Percentiles rank a stretch among this genome's conserved stretches.
These are phyloP conservation scores for Plenodomus lindquistii DNA, from an alignment of 2,329 filamentous ascomycete species.

Conservation along the genomic window DNA sequence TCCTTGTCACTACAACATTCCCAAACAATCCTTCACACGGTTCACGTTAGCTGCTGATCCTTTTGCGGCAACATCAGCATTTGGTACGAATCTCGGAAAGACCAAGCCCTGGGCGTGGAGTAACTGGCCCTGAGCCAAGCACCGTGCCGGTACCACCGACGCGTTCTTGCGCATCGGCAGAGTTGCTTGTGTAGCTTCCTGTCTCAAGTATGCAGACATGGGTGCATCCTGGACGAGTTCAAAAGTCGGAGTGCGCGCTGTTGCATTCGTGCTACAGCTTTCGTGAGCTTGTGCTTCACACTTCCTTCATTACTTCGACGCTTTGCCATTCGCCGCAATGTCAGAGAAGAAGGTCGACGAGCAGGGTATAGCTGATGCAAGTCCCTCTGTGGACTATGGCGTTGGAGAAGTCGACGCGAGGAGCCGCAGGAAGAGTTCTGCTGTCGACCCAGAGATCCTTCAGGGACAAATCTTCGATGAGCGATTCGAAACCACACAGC, in stretches of 20 bases:
- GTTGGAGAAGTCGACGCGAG: conserved; percentile 12
- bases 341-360: conserved; percentile 18
- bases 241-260: conserved; percentile 1
- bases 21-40: not conserved
- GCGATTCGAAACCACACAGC: conserved; percentile 43
- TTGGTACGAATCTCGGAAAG: no score
- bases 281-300: no score
- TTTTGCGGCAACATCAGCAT: not conserved
- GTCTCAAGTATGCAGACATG: no score
- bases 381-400: conserved; percentile 12
- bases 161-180: no score
- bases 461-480: conserved; percentile 38
- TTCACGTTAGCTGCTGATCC: conserved; percentile 1
- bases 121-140: no score
- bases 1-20: conserved; percentile 2
- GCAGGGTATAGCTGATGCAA: not conserved
- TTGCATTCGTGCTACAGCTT: not conserved
- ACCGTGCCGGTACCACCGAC: no score
- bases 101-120: no score
- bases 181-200: no score
- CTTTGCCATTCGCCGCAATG: conserved; percentile 12
- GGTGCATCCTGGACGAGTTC: not conserved
- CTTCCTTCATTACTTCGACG: no score
- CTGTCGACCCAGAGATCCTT: conserved; percentile 28
- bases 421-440: conserved; percentile 24